Evolutionary conservation across 2,329 filamentous ascomycete genomes (phyloP).

Genomic region (Xylaria sp.): DNA sequence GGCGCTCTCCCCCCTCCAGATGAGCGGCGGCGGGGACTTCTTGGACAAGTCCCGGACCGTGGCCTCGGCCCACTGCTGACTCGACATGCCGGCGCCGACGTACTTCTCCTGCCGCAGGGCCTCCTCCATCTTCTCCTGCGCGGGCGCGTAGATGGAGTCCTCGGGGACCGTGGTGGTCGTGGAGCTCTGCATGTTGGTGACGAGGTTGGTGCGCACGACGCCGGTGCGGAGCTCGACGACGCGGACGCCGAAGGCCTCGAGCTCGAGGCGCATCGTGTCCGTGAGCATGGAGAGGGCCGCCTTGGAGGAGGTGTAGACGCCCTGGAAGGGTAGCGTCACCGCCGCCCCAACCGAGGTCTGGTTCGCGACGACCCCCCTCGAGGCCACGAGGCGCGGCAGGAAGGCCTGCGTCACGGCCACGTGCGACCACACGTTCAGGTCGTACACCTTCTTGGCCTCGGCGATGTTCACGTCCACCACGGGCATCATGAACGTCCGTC

Average conservation of each 20-base stretch:
- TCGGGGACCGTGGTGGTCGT: slow-evolving; percentile 38
- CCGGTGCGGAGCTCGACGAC: slow-evolving; percentile 55
- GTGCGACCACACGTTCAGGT: slow-evolving; percentile 51
- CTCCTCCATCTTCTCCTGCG: slow-evolving; percentile 5
- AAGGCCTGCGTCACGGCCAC: slow-evolving; percentile 53
- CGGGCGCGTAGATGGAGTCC: slow-evolving; percentile 39
- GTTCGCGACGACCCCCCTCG: slow-evolving; percentile 53
- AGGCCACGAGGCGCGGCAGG: slow-evolving; percentile 44
- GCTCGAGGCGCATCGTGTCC: slow-evolving; percentile 57
- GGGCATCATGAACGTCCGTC: slow-evolving; percentile 41
- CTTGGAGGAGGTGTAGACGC: slow-evolving; percentile 53
- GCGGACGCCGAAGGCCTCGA: slow-evolving; percentile 58
- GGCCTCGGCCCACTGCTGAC: slow-evolving; percentile 11
- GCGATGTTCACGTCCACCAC: slow-evolving; percentile 48
- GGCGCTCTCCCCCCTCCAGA: slow-evolving; percentile 4
- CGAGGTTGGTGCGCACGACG: slow-evolving; percentile 35
- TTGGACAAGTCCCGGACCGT: slow-evolving; percentile 6
- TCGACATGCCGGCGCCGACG: slow-evolving; percentile 4
- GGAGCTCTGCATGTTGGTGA: slow-evolving; percentile 39
- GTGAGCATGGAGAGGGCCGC: slow-evolving; percentile 58
- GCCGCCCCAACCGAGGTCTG: slow-evolving; percentile 51
- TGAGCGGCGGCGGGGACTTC: neutral
- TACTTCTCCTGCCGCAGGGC: slow-evolving; percentile 20
- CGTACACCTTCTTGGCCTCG: slow-evolving; percentile 49
- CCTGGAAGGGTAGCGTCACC: slow-evolving; percentile 49